Evolutionary conservation across 208 protist genomes (phyloP), one percentile per base, ranked within the genome.

Genomic region (Acanthamoeba lenticulata): DNA sequence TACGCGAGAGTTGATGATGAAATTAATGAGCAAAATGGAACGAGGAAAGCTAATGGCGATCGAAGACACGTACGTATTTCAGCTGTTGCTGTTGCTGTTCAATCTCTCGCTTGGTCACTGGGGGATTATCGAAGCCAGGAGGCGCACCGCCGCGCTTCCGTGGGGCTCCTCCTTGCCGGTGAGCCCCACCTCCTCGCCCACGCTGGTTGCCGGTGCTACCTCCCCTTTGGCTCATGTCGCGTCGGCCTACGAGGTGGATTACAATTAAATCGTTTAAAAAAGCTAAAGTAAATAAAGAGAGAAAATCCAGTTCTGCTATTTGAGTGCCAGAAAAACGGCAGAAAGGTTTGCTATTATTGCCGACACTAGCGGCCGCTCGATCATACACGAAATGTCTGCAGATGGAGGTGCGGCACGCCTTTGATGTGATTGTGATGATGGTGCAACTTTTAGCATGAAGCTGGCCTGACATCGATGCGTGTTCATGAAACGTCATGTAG

Each of bases 51-150:
- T 13, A 92, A 40, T 49, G 55, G 42, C 4, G 86, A 32, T 3
- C 9, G 15, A 38, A 60, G 15, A 27, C 24, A 9, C 27, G 45
- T 83, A 93, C 90, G 21, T 62, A 65, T 60, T 93, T 93, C 15
- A 93, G 67, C 19, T 65, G 67, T 36, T 77, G 65, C 21, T 93
- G 90, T 29, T 93, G 90, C 34, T 45, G 40, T 45, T 93, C 90
- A 24, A 93, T 81, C 40, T 93, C 90, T 11, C 49, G 40, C 67
- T 83, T 93, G 40, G 90, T 85, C 32, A 42, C 0, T 5, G 34
- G 36, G 36, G 47, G 13, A 11, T 29, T 21, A 34, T 9, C 86
- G 27, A 74, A 52, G 86, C 86, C 86, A n/a, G 57, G 57, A 11
- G 57, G 52, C 86, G 52, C 52, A 27, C 86, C 86, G 7, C 86